A percentile compares a stretch with the other conserved stretches of the same genome.
phyloP scores from a whole-genome alignment of 2,329 filamentous ascomycete species.

The Colletotrichum sp. region DNA sequence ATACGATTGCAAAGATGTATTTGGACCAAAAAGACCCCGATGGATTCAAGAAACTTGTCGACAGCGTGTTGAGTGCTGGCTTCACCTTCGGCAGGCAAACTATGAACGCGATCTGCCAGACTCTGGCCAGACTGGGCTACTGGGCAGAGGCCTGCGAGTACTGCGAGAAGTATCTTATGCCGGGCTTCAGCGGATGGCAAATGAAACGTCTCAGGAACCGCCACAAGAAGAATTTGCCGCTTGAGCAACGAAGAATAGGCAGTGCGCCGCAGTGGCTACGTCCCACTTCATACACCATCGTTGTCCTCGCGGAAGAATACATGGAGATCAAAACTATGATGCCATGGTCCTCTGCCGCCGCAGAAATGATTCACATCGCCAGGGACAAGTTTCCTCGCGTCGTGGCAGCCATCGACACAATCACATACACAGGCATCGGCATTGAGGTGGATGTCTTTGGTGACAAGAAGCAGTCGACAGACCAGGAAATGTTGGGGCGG shows the following conservation, averaged over 20 bases:
- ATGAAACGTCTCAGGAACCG: constrained; percentile 22
- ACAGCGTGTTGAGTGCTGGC: constrained; percentile 65
- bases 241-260: constrained; percentile 44
- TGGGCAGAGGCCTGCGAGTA: constrained; percentile 72
- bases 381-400: constrained; percentile 44
- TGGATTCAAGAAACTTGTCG: constrained; percentile 56
- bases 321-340: constrained; percentile 52
- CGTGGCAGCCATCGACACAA: constrained; percentile 41
- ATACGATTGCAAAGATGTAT: constrained; percentile 53
- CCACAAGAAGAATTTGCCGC: constrained; percentile 34
- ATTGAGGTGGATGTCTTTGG: constrained; percentile 28
- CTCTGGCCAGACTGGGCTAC: constrained; percentile 65
- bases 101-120: constrained; percentile 80
- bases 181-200: constrained; percentile 79
- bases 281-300: constrained; percentile 50
- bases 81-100: constrained; percentile 78
- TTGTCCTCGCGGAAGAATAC: constrained; percentile 55
- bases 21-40: constrained; percentile 43
- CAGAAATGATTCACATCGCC: constrained; percentile 42
- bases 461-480: neutral
- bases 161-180: constrained; percentile 82
- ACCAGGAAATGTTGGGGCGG: neutral
- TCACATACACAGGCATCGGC: constrained; percentile 15
- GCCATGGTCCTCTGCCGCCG: constrained; percentile 53
- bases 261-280: constrained; percentile 40